phyloP scores from a whole-genome alignment of 129 eudicot genomes.

The Tanacetum coccineum region DNA sequence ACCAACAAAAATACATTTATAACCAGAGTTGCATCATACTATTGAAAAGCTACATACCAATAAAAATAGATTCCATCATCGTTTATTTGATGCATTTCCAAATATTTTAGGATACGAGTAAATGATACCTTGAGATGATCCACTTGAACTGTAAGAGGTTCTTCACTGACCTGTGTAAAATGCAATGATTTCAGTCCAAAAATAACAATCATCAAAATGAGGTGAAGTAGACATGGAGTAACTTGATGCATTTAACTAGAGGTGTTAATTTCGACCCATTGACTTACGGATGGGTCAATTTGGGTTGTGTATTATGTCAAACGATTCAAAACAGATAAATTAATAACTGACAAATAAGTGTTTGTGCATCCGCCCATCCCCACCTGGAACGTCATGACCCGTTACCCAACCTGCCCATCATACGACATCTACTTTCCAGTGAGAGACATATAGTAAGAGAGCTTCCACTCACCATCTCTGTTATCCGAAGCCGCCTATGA shows the following conservation, averaged over 20 bases:
- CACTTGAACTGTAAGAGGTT: slow-evolving; percentile 82
- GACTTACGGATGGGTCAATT: too few relatives aligned
- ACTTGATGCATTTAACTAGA: background rate
- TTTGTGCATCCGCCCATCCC: background rate
- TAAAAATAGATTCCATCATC: slow-evolving; percentile 11
- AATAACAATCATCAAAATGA: background rate
- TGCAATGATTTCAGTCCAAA: background rate
- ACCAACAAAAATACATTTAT: slow-evolving; percentile 6
- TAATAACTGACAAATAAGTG: background rate
- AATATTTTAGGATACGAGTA: slow-evolving; percentile 4
- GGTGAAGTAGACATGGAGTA: background rate
- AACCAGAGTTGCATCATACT: background rate
- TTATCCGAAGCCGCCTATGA: slow-evolving; percentile 90
- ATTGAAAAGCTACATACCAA: slow-evolving; percentile 13
- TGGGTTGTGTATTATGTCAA: too few relatives aligned
- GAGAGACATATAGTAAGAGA: slow-evolving; percentile 2
- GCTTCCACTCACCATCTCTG: slow-evolving; percentile 76
- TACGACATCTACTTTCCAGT: background rate
- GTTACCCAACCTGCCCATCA: slow-evolving; percentile 3
- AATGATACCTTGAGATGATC: slow-evolving; percentile 82
- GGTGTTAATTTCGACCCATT: too few relatives aligned
- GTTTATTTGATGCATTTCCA: slow-evolving; percentile 13
- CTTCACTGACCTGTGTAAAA: slow-evolving; percentile 76
- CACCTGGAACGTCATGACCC: background rate
- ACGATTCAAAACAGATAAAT: too few relatives aligned